Conservation (phyloP, 78 protist species). For the Speleostelium caveatum region DNA sequence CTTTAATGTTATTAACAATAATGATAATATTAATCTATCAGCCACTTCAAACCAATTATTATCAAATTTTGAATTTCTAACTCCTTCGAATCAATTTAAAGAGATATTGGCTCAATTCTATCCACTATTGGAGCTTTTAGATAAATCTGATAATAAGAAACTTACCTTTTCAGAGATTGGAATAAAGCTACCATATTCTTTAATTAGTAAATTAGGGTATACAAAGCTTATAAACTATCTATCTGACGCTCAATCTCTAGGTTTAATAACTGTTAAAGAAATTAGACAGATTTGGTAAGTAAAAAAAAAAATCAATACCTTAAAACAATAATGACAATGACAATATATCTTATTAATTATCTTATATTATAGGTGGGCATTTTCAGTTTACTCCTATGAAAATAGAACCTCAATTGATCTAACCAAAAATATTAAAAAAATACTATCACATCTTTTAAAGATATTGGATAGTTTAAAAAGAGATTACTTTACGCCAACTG, state of each 20-base stretch:
- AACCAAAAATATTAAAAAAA: conserved; percentile 27
- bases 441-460: conserved; percentile 38
- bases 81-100: neutral
- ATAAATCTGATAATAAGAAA: conserved; percentile 40
- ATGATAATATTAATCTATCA: neutral
- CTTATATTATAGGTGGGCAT: conserved; percentile 46
- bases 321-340: neutral
- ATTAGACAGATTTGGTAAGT: conserved; percentile 69
- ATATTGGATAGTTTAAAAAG: conserved; percentile 57
- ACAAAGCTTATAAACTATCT: conserved; percentile 52
- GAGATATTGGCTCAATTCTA: conserved; percentile 11
- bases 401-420: conserved; percentile 6
- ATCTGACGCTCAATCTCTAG: conserved; percentile 64
- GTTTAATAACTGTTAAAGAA: conserved; percentile 55
- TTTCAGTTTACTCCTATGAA: conserved; percentile 27
- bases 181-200: conserved; percentile 31
- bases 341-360: neutral
- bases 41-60: neutral
- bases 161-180: conserved; percentile 67
- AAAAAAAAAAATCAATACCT: neutral
- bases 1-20: conserved; percentile 2
- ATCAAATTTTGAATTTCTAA: neutral
- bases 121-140: conserved; percentile 49
- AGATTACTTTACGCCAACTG: conserved; percentile 72
- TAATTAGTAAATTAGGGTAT: conserved; percentile 49